Conservation (phyloP, 805 yeast species). For the Spathaspora hagerdaliae region DNA sequence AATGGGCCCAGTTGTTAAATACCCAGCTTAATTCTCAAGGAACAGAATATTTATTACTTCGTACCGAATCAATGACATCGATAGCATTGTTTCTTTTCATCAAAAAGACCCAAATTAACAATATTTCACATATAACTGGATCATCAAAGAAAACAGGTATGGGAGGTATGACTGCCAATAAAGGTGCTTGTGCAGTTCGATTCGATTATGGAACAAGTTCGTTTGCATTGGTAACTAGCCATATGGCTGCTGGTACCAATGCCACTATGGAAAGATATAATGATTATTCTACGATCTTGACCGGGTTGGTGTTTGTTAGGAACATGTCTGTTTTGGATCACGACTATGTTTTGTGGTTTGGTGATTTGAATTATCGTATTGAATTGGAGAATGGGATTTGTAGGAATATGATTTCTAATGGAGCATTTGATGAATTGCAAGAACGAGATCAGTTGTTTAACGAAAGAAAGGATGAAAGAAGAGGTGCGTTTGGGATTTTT, state of each 20-base stretch:
- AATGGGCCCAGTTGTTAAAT: slow-evolving; percentile 73
- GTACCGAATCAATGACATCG: slow-evolving; percentile 76
- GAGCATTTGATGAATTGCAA: slow-evolving; percentile 50
- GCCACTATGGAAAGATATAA: slow-evolving; percentile 82
- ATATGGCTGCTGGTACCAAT: slow-evolving; percentile 86
- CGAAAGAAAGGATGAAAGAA: slow-evolving; percentile 50
- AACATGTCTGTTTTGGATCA: slow-evolving; percentile 70
- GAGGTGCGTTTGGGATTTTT: slow-evolving; percentile 73
- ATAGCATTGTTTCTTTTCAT: slow-evolving; percentile 63
- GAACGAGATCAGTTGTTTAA: slow-evolving; percentile 74
- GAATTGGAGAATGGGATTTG: slow-evolving; percentile 69
- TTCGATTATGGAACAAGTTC: slow-evolving; percentile 77
- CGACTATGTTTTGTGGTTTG: slow-evolving; percentile 84
- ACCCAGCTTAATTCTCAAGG: slow-evolving; percentile 51
- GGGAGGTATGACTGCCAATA: slow-evolving; percentile 96
- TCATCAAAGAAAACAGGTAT: slow-evolving; percentile 91
- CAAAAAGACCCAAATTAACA: slow-evolving; percentile 24
- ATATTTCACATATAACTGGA: slow-evolving; percentile 85
- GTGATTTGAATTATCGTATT: slow-evolving; percentile 89
- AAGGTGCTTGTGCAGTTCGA: slow-evolving; percentile 93
- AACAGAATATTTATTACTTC: slow-evolving; percentile 52
- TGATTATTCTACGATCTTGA: slow-evolving; percentile 73
- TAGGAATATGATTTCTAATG: slow-evolving; percentile 43
- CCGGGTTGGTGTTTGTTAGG: slow-evolving; percentile 74
- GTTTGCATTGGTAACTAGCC: slow-evolving; percentile 84